phyloP scores from a whole-genome alignment of 2,329 filamentous ascomycete species.

The Leptographium wingfieldii region DNA sequence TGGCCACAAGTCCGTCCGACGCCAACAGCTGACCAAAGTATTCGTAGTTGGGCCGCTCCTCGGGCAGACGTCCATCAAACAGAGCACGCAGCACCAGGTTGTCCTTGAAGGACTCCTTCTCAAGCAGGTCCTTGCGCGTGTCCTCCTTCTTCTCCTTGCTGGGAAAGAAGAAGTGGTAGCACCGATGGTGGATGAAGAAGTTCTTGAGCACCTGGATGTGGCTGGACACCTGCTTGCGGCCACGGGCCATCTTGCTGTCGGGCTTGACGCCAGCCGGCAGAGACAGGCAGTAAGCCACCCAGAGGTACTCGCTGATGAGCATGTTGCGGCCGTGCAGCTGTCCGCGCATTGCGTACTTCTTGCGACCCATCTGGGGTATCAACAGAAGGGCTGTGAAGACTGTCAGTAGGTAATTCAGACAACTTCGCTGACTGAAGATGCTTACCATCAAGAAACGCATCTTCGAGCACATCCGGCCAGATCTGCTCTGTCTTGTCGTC shows the following conservation, averaged over 20 bases:
- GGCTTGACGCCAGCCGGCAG: constrained; percentile 33
- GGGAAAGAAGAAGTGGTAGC: constrained; percentile 50
- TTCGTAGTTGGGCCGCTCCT: constrained; percentile 48
- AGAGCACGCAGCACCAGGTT: constrained; percentile 51
- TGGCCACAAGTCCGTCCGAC: constrained; percentile 38
- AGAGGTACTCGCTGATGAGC: constrained; percentile 57
- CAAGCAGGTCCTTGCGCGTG: constrained; percentile 22
- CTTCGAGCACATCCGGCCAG: constrained; percentile 51
- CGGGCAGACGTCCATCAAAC: constrained; percentile 41
- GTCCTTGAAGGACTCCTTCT: constrained; percentile 47
- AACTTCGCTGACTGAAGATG: not conserved
- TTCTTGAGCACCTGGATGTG: constrained; percentile 60
- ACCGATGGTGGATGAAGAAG: constrained; percentile 49
- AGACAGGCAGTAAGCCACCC: constrained; percentile 34
- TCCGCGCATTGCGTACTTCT: constrained; percentile 52
- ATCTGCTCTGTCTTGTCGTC: constrained; percentile 47
- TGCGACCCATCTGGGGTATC: constrained; percentile 53
- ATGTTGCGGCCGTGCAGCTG: constrained; percentile 57
- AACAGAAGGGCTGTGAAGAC: constrained; percentile 41
- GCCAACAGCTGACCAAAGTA: constrained; percentile 46
- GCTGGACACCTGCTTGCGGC: constrained; percentile 54
- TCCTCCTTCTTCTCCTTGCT: constrained; percentile 42
- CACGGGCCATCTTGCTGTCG: constrained; percentile 31
- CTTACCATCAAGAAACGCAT: constrained; percentile 56
- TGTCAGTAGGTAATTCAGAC: not conserved